A percentile compares a stretch with the other conserved stretches of the same genome.
Evolutionary conservation across 2,329 filamentous ascomycete genomes (phyloP).

Genomic region (Annulohypoxylon truncatum): DNA sequence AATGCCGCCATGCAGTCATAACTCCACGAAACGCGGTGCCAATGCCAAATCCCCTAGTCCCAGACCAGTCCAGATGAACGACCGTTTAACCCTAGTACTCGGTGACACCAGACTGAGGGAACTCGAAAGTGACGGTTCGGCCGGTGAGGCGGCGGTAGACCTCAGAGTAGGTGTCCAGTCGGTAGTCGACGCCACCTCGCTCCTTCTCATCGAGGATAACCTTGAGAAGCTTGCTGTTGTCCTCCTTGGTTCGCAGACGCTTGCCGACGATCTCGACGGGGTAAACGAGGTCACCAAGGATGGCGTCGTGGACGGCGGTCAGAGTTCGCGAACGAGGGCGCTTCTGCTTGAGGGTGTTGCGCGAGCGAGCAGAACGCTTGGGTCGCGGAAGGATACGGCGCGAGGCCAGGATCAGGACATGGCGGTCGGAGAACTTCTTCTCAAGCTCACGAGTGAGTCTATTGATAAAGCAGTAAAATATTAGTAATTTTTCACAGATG

Average conservation of each 20-base stretch:
- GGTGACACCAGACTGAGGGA: slow-evolving; percentile 82
- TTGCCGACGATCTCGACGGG: slow-evolving; percentile 99
- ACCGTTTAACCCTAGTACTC: slow-evolving; percentile 78
- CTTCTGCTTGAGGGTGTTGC: slow-evolving; percentile 98
- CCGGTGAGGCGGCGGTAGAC: slow-evolving; percentile 98
- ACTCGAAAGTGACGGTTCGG: slow-evolving; percentile 97
- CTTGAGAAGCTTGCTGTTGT: slow-evolving; percentile 98
- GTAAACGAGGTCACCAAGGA: slow-evolving; percentile 98
- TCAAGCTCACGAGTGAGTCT: slow-evolving; percentile 99
- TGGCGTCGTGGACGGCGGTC: slow-evolving; percentile 98
- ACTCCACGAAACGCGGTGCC: slow-evolving; percentile 41
- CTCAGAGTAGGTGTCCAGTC: slow-evolving; percentile 99
- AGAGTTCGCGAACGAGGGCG: slow-evolving; percentile 97
- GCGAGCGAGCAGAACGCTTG: slow-evolving; percentile 96
- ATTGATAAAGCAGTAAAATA: slow-evolving; percentile 9
- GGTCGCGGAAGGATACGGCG: slow-evolving; percentile 98
- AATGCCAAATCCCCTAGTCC: slow-evolving; percentile 37
- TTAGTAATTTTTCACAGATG: slow-evolving; percentile 39
- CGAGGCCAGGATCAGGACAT: slow-evolving; percentile 98
- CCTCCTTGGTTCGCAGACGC: slow-evolving; percentile 98
- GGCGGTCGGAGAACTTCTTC: slow-evolving; percentile 99
- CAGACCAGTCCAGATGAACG: slow-evolving; percentile 41
- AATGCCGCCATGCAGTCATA: slow-evolving; percentile 47
- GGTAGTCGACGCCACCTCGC: slow-evolving; percentile 98
- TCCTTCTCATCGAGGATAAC: slow-evolving; percentile 99